Conservation (phyloP, 345 rosid species). For the Cardamine occulta region DNA sequence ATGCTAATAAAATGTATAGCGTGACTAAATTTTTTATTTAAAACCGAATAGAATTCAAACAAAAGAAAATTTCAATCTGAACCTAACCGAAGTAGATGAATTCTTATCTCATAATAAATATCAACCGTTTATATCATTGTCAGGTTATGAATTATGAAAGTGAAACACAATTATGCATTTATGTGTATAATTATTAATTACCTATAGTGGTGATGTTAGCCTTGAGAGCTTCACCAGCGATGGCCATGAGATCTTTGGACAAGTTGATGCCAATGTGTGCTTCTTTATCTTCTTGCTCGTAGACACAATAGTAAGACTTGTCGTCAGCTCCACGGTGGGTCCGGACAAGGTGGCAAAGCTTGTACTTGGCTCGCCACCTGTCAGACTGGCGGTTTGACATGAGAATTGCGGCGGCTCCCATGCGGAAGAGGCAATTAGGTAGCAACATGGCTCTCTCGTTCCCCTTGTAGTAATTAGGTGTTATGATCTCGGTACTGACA, state of each 20-base stretch:
- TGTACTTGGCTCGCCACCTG: constrained; percentile 67
- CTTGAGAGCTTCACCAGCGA: constrained; percentile 80
- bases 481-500: constrained; percentile 76
- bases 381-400: constrained; percentile 65
- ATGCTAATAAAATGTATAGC: neutral
- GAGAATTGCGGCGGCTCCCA: constrained; percentile 76
- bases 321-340: constrained; percentile 82
- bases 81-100: neutral
- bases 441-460: constrained; percentile 81
- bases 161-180: neutral
- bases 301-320: constrained; percentile 67
- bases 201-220: constrained; percentile 82
- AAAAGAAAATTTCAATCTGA: neutral
- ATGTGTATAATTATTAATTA: neutral
- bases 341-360: constrained; percentile 70
- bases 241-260: constrained; percentile 79
- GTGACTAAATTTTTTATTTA: neutral
- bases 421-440: constrained; percentile 81
- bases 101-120: neutral
- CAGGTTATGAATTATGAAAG: neutral
- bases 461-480: constrained; percentile 69
- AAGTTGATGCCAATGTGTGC: constrained; percentile 66
- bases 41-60: no score
- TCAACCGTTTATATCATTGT: constrained; percentile 15
- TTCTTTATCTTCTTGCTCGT: constrained; percentile 71